Conservation (phyloP, 352 stramenopile species). For the Phytophthora palmivora region DNA sequence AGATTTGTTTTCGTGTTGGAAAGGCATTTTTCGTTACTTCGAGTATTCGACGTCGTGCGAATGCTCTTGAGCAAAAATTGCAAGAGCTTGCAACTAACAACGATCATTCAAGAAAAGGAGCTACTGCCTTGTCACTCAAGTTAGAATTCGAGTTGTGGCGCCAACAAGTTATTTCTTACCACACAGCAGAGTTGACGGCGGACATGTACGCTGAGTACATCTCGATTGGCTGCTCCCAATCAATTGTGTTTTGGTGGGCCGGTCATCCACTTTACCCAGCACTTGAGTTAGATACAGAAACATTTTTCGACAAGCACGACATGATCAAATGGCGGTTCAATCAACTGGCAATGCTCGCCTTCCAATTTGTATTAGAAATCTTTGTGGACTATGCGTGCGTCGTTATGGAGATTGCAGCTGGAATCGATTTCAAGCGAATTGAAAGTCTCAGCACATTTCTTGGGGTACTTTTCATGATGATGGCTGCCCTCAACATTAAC, state of each 20-base stretch:
- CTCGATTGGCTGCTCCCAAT: slow-evolving; percentile 53
- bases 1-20: slow-evolving; percentile 31
- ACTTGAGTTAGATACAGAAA: slow-evolving; percentile 7
- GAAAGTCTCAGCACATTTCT: slow-evolving; percentile 37
- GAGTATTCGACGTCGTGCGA: slow-evolving; percentile 17
- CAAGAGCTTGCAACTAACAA: background rate
- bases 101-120: background rate
- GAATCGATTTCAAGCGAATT: slow-evolving; percentile 35
- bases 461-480: slow-evolving; percentile 32
- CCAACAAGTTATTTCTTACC: slow-evolving; percentile 32
- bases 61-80: slow-evolving; percentile 7
- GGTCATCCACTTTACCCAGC: slow-evolving; percentile 43
- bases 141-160: slow-evolving; percentile 38
- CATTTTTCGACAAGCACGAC: background rate
- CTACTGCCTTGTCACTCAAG: background rate
- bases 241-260: slow-evolving; percentile 47
- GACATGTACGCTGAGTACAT: slow-evolving; percentile 68
- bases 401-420: slow-evolving; percentile 37
- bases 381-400: slow-evolving; percentile 39
- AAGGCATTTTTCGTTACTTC: slow-evolving; percentile 33
- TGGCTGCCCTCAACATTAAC: slow-evolving; percentile 39
- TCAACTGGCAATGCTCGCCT: slow-evolving; percentile 22
- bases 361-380: slow-evolving; percentile 37
- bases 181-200: slow-evolving; percentile 48
- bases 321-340: slow-evolving; percentile 24